Conservation (phyloP, 768 basidiomycete genomes). For the Tulasnella sp. region DNA sequence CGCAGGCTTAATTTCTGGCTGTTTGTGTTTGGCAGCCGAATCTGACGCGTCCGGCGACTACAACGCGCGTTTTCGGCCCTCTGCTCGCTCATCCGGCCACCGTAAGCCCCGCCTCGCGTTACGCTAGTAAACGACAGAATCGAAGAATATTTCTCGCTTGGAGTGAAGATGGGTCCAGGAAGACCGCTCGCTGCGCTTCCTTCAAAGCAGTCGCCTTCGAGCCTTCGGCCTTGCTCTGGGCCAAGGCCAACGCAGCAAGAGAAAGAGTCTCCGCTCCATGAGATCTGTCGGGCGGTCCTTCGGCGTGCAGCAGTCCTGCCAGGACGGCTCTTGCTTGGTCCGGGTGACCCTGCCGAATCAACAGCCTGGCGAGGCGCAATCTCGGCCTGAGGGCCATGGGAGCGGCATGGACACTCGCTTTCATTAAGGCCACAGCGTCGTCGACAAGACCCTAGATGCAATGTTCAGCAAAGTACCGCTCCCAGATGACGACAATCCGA, state of each 20-base stretch:
- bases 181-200: slow-evolving; percentile 6
- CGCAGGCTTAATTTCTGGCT: neutral
- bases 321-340: neutral
- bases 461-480: neutral
- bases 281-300: neutral
- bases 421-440: neutral
- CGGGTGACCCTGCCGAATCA: neutral
- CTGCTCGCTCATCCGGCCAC: neutral
- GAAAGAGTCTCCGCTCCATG: neutral
- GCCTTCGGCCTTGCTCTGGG: neutral
- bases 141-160: neutral
- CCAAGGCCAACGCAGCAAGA: neutral
- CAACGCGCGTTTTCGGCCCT: neutral
- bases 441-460: neutral
- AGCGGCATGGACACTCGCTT: neutral
- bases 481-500: neutral
- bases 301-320: neutral
- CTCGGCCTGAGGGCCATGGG: neutral
- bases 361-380: neutral
- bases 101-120: neutral
- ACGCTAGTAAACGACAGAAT: neutral
- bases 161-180: neutral
- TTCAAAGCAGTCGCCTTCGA: neutral
- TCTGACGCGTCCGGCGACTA: slow-evolving; percentile 1
- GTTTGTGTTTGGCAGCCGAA: neutral